A percentile compares a stretch with the other conserved stretches of the same genome.
Conservation (phyloP, 257 asterid genomes). For the Apocynum venetum region DNA sequence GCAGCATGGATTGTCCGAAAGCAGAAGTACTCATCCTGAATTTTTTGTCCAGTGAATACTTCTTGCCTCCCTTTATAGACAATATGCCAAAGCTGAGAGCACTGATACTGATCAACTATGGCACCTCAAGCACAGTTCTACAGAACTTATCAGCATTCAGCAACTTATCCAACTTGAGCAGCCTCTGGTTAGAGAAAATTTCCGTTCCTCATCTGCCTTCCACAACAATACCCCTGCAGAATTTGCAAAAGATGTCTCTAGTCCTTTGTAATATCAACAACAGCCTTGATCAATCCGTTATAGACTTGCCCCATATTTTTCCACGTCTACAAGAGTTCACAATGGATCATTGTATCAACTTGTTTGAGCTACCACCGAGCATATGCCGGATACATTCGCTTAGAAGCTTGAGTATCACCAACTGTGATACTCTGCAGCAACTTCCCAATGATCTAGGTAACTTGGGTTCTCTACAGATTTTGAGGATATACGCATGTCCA, state of each 20-base stretch:
- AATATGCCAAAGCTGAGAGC: conserved; percentile 83
- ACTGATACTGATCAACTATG: conserved; percentile 64
- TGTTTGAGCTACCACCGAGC: conserved; percentile 52
- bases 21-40: conserved; percentile 84
- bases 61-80: conserved; percentile 66
- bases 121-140: conserved; percentile 44
- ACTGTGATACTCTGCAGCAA: conserved; percentile 65
- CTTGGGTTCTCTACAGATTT: conserved; percentile 41
- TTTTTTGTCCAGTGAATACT: conserved; percentile 56
- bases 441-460: conserved; percentile 60
- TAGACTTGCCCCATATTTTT: conserved; percentile 58
- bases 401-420: conserved; percentile 69
- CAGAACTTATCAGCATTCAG: conserved; percentile 57
- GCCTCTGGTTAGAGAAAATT: conserved; percentile 86
- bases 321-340: conserved; percentile 78
- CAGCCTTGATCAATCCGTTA: conserved; percentile 35
- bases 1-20: conserved; percentile 71
- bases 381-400: conserved; percentile 59
- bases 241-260: conserved; percentile 58
- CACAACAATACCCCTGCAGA: conserved; percentile 54
- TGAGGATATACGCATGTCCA: conserved; percentile 77
- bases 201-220: conserved; percentile 54
- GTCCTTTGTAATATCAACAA: conserved; percentile 61
- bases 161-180: conserved; percentile 55
- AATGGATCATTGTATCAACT: conserved; percentile 85